Evolutionary conservation across 1,139 yeast species (phyloP), one percentile per base, ranked within the genome.

Genomic region (Debaryomyces udenii): DNA sequence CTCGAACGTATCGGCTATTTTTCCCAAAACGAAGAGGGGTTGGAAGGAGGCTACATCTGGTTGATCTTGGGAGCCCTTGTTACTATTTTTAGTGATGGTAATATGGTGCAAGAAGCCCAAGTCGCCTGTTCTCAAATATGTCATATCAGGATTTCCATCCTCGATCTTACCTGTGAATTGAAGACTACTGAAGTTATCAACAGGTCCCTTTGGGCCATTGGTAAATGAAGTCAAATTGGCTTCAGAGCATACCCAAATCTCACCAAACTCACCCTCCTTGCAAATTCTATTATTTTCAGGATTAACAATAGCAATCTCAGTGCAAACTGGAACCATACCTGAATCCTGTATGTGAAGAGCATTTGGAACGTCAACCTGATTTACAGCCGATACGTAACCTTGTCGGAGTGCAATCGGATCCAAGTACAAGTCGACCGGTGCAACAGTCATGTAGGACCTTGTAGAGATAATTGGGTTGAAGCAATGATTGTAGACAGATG

Each of bases 321-420:
- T 88, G 57, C 96, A 88, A 11, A 90, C 93, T 0, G 97, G 96
- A 0, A 91, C 97, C 78, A 91, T 86, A 6, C 99, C 99, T 0
- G 96, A 87, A 57, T 94, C 99, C 55, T 90, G 96, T 11, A 94
- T 68, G 47, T 84, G 85, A 40, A 93, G 67, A 0, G 90, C 87
- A 42, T 80, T 77, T 1, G 85, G 81, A 38, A 77, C 78, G 41
- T 78, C 83, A 1, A 76, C 76, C 17, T 88, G 94, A 49, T 87
- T 86, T 3, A 90, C 93, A 22, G 87, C 77, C 13, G 89, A 82
- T 1, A 93, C 76, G 43, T 84, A 81, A 3, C 99, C 99, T 52
- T 89, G 94, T 24, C 98, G 76, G 44, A 94, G 70, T 0, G 96
- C 94, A 42, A 86, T 74, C 0, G 96, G 93, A 58, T 94, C 98